phyloP scores from a whole-genome alignment of 805 yeast species.

The Candida oleophila region DNA sequence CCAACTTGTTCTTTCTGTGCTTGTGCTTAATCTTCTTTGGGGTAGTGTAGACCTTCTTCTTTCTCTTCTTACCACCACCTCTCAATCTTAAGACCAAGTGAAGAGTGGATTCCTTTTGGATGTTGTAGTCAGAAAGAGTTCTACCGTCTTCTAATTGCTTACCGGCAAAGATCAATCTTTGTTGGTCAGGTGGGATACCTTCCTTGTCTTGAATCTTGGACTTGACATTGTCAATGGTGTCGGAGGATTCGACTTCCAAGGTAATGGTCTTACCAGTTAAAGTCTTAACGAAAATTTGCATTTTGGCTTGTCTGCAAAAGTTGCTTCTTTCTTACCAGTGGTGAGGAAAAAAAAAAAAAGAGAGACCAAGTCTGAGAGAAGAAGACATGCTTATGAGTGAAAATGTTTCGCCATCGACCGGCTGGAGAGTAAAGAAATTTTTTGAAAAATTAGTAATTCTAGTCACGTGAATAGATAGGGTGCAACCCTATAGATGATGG shows the following conservation, averaged over 20 bases:
- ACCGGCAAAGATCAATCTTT: constrained; percentile 99
- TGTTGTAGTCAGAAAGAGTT: constrained; percentile 98
- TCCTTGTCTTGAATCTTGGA: constrained; percentile 99
- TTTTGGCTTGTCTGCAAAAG: constrained; percentile 42
- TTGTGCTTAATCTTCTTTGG: constrained; percentile 99
- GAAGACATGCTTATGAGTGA: background rate
- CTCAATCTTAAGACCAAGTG: constrained; percentile 96
- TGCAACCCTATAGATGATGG: too few relatives aligned
- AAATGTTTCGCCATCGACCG: background rate
- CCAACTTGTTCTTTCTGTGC: constrained; percentile 99
- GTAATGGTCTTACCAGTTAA: constrained; percentile 99
- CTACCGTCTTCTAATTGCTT: constrained; percentile 99
- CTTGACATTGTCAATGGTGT: constrained; percentile 98
- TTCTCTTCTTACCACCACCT: constrained; percentile 99
- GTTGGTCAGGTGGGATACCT: constrained; percentile 99
- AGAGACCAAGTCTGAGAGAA: background rate
- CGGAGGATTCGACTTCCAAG: constrained; percentile 98
- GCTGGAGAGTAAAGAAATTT: background rate
- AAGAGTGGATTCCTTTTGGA: constrained; percentile 98
- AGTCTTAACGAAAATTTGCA: constrained; percentile 99
- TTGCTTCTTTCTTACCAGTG: constrained; percentile 50
- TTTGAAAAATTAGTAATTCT: too few relatives aligned
- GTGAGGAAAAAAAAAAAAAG: constrained; percentile 12
- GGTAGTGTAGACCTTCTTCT: constrained; percentile 99
- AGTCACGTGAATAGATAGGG: too few relatives aligned